Conservation (phyloP, 148 eudicot genomes). For the Fagopyrum tataricum region DNA sequence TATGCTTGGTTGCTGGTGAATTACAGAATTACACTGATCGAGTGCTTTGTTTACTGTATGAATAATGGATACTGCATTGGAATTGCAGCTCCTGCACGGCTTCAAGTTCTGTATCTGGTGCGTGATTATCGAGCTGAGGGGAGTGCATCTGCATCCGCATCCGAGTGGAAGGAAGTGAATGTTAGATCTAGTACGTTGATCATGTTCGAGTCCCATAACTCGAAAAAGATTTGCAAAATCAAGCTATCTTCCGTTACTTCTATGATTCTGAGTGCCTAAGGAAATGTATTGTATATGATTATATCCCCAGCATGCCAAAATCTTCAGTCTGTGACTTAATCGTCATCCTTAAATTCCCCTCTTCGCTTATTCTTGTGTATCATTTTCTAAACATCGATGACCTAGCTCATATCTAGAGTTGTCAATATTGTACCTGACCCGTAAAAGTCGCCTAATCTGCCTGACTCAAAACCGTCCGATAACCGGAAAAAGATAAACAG, state of each 20-base stretch:
- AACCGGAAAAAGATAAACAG: too few species aligned
- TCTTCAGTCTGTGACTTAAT: too few species aligned
- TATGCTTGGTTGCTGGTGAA: neutral
- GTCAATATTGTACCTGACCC: too few species aligned
- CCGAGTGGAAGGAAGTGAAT: slow-evolving; percentile 71
- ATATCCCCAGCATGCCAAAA: too few species aligned
- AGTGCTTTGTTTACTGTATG: neutral
- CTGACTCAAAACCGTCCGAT: too few species aligned
- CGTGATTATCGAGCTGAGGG: slow-evolving; percentile 80
- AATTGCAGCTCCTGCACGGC: slow-evolving; percentile 67
- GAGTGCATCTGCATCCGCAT: slow-evolving; percentile 44
- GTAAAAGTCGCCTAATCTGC: too few species aligned
- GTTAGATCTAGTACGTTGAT: slow-evolving; percentile 77
- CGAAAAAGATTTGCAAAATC: slow-evolving; percentile 53
- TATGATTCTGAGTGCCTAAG: slow-evolving; percentile 72
- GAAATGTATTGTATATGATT: neutral
- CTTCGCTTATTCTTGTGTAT: too few species aligned
- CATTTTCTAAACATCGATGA: too few species aligned
- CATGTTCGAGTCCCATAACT: slow-evolving; percentile 57
- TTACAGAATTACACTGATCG: neutral
- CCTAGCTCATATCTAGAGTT: too few species aligned
- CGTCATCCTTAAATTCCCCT: too few species aligned
- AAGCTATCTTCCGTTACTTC: slow-evolving; percentile 76
- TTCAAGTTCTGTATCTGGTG: slow-evolving; percentile 67
- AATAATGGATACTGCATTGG: neutral